Percentiles rank a stretch among this genome's conserved stretches.
These are phyloP conservation scores for Aphanomyces astaci DNA, from an alignment of 352 stramenopile genomes.

Conservation along the genomic window DNA sequence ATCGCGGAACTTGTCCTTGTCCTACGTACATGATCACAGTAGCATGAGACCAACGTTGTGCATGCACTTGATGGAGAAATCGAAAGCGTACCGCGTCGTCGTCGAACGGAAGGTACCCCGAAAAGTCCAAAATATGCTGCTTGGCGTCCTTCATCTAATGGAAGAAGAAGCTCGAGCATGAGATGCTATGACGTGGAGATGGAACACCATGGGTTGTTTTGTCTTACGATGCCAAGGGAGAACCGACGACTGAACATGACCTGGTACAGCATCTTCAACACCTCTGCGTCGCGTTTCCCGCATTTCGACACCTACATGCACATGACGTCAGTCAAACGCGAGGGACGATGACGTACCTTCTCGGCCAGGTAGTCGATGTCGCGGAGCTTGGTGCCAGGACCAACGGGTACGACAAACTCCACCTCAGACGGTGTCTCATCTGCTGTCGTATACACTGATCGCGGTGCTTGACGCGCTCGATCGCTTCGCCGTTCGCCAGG, in stretches of 20 bases:
- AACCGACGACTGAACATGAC: slow-evolving; percentile 73
- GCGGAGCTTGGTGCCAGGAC: slow-evolving; percentile 45
- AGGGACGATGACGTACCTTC: slow-evolving; percentile 32
- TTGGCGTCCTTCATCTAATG: slow-evolving; percentile 72
- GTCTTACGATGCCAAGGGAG: slow-evolving; percentile 70
- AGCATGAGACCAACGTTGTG: too few relatives aligned
- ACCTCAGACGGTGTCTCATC: slow-evolving; percentile 39
- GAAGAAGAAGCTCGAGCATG: too few relatives aligned
- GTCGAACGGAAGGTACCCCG: slow-evolving; percentile 41
- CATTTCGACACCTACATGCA: slow-evolving; percentile 48
- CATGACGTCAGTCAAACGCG: neutral
- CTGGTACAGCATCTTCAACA: slow-evolving; percentile 70
- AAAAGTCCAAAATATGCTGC: slow-evolving; percentile 75
- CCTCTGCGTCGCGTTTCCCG: slow-evolving; percentile 61
- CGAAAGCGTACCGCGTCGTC: slow-evolving; percentile 44
- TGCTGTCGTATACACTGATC: neutral
- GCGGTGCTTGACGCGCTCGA: neutral
- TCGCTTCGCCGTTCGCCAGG: slow-evolving; percentile 10
- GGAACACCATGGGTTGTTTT: too few relatives aligned
- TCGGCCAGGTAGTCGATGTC: slow-evolving; percentile 51
- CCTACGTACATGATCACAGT: too few relatives aligned
- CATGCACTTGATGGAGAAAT: neutral
- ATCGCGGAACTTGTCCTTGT: slow-evolving; percentile 39
- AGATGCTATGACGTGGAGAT: too few relatives aligned
- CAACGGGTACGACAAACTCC: slow-evolving; percentile 51